Evolutionary conservation across 2,329 filamentous ascomycete genomes (phyloP).

Genomic region (Colletotrichum sp.): DNA sequence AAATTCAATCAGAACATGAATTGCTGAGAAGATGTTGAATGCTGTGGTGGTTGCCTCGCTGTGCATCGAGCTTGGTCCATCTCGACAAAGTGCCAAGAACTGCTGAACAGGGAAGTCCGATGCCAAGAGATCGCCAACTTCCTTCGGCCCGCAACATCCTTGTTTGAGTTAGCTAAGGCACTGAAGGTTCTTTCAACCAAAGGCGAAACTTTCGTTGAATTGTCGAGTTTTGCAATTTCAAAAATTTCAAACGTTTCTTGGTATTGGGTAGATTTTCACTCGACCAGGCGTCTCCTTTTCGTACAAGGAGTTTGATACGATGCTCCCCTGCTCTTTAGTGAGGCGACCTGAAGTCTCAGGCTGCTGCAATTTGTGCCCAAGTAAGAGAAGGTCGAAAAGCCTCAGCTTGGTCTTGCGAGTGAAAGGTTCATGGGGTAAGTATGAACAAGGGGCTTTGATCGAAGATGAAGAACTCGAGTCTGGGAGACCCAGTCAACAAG

Average conservation of each 20-base stretch:
- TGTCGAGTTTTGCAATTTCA: neutral
- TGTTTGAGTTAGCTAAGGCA: neutral
- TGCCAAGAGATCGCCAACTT: neutral
- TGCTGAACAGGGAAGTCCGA: neutral
- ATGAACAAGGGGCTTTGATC: neutral
- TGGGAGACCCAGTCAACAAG: neutral
- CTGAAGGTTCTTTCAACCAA: neutral
- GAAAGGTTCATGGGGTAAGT: neutral
- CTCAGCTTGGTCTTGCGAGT: neutral
- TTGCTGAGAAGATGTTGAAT: neutral
- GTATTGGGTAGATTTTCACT: neutral
- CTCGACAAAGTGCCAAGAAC: neutral
- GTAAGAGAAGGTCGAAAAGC: neutral
- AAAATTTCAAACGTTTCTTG: neutral
- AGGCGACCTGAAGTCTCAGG: neutral
- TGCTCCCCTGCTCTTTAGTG: neutral
- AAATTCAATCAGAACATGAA: accelerated
- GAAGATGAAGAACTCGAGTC: neutral
- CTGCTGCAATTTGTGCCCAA: neutral
- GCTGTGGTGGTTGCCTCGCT: neutral
- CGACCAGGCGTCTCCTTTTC: neutral
- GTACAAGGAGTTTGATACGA: neutral
- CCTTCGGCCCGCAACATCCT: neutral
- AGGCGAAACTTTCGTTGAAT: neutral
- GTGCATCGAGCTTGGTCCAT: neutral